Conservation (phyloP, 192 early-diverging fungal species). For the Thamnidium elegans region DNA sequence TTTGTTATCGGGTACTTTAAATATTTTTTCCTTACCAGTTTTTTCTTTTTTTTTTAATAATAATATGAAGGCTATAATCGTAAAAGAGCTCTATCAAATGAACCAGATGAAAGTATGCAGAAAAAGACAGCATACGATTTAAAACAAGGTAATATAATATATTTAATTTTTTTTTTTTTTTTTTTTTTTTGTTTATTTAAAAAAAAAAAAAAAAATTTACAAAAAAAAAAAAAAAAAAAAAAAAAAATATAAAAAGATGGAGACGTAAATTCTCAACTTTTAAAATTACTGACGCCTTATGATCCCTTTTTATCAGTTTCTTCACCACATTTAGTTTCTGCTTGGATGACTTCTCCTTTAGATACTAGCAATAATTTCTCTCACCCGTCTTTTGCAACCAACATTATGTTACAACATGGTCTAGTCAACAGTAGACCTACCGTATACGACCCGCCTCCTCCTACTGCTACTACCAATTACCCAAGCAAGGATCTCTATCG, state of each 20-base stretch:
- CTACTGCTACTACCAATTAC: too few species aligned
- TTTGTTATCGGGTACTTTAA: constrained; percentile 15
- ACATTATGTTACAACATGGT: too few species aligned
- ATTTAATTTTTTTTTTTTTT: neutral
- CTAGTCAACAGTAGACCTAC: too few species aligned
- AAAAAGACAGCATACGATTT: neutral
- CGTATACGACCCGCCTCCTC: too few species aligned
- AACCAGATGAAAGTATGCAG: neutral
- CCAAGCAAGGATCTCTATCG: too few species aligned
- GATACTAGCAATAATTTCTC: neutral
- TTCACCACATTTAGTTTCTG: too few species aligned
- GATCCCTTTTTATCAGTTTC: neutral
- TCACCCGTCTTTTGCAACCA: neutral
- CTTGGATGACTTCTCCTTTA: too few species aligned
- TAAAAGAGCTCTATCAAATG: constrained; percentile 8
- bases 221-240: neutral
- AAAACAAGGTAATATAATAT: neutral
- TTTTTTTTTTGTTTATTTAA: too few species aligned
- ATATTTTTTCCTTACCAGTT: neutral
- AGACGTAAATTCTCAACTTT: constrained; percentile 13
- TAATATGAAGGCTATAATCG: neutral
- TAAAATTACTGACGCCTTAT: constrained; percentile 2
- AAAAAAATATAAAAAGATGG: neutral
- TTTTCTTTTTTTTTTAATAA: too few species aligned
- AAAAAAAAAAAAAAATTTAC: neutral